Conservation (phyloP, 1,284 basidiomycete genomes). For the Hypsizygus ulmarius region DNA sequence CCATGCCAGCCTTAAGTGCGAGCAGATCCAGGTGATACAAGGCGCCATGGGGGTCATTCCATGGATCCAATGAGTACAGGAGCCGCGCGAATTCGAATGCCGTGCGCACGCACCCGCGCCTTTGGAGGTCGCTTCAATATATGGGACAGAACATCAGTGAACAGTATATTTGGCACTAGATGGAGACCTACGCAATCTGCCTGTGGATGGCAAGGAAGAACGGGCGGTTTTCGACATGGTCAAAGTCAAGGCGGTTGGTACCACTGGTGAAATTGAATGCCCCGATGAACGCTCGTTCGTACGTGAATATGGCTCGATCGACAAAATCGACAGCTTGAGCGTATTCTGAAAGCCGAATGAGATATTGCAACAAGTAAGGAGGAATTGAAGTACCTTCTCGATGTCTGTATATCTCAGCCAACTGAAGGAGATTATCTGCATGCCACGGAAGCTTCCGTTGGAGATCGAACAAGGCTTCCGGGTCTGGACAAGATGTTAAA, state of each 20-base stretch:
- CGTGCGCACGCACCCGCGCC: conserved; percentile 85
- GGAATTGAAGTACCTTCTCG: conserved; percentile 61
- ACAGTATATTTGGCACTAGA: background rate
- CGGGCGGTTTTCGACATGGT: conserved; percentile 79
- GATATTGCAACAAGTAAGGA: background rate
- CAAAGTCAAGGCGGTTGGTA: conserved; percentile 81
- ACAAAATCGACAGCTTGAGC: conserved; percentile 82
- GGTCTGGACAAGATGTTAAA: conserved; percentile 44
- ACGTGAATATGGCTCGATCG: conserved; percentile 84
- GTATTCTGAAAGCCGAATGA: conserved; percentile 53
- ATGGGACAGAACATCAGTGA: background rate
- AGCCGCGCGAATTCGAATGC: conserved; percentile 87
- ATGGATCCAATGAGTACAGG: conserved; percentile 78
- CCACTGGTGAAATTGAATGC: conserved; percentile 82
- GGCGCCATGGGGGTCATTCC: conserved; percentile 82
- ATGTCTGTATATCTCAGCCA: conserved; percentile 81
- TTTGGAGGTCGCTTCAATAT: conserved; percentile 61
- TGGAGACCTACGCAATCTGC: conserved; percentile 61
- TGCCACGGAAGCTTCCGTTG: conserved; percentile 73
- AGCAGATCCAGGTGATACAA: conserved; percentile 84
- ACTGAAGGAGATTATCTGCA: conserved; percentile 85
- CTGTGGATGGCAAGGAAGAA: conserved; percentile 82
- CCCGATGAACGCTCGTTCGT: conserved; percentile 83
- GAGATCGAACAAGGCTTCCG: conserved; percentile 62
- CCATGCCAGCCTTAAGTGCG: conserved; percentile 77